Evolutionary conservation across 2,329 filamentous ascomycete species (phyloP), one percentile per base, ranked within the genome.

Genomic region (Colletotrichum neosansevieriae): DNA sequence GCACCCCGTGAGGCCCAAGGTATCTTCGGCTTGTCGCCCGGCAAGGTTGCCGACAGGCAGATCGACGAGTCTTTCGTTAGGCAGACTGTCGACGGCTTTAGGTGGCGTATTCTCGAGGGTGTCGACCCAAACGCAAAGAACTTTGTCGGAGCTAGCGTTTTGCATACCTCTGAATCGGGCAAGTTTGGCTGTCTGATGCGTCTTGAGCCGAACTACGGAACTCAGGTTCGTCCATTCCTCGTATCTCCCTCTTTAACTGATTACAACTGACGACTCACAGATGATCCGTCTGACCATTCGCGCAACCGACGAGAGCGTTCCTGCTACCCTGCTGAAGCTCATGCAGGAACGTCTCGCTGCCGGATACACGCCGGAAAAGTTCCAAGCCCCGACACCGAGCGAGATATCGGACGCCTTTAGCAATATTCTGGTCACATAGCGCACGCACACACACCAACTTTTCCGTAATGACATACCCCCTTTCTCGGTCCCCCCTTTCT

Each of bases 101-200:
- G 92, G 73, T 98, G 94, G 94, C 93, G 93, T 6, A 83, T 98
- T 15, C 80, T 99, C 60, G 88, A 92, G 58, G 89, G 89, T 19
- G 94, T 99, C 19, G 96, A 99, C 79, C 94, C 94, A 4, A 99
- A 98, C 77, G 84, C 87, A 47, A 97, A 93, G 85, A 99, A 99
- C 74, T 90, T 98, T 75, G 96, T 99, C 13, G 96, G 95, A 15
- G 93, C 93, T 0, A 94, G 92, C 79, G 96, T 94, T 74, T 81
- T 92, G 80, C 95, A 93, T 83, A 97, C 90, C 58, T 91, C 86
- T 60, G 90, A 92, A 73, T 91, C 89, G 11, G 94, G 96, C 70
- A 98, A 98, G 83, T 97, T 94, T 82, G 96, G 96, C 36, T 98
- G 96, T 82, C 83, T 99, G 77, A 82, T 99, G 84, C 88, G 96